Evolutionary conservation across 768 basidiomycete species (phyloP).

Genomic region (Kwoniella europaea): DNA sequence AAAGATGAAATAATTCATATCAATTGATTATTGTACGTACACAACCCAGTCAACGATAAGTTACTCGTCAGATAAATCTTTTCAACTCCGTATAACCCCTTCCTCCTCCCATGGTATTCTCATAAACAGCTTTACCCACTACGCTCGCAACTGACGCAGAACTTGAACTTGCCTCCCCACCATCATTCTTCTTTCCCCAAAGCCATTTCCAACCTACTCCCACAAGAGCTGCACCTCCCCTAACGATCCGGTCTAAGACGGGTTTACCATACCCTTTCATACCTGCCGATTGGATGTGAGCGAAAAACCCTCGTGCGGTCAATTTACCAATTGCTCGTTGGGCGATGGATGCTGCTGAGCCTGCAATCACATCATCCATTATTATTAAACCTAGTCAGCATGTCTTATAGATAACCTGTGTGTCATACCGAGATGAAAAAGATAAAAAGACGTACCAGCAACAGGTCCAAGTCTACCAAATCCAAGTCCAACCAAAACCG

Average conservation of each 20-base stretch:
- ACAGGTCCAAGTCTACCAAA: not conserved
- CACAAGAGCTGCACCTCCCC: constrained; percentile 1
- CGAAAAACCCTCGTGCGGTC: not conserved
- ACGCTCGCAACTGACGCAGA: not conserved
- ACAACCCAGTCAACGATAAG: not conserved
- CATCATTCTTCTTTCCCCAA: not conserved
- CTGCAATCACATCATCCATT: not conserved
- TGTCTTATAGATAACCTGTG: not conserved
- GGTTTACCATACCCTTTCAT: constrained; percentile 10
- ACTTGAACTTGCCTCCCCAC: not conserved
- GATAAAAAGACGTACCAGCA: not conserved
- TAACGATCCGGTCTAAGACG: not conserved
- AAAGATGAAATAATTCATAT: not conserved
- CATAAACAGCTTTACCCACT: not conserved
- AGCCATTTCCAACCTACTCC: not conserved
- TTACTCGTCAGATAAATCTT: not conserved
- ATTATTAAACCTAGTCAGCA: not conserved
- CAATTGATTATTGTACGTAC: not conserved
- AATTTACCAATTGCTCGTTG: constrained; percentile 3
- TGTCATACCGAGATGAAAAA: not conserved
- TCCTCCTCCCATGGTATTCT: not conserved
- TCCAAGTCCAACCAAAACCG: not conserved
- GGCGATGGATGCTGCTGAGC: constrained; percentile 10
- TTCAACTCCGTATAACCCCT: not conserved
- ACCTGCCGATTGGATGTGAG: constrained; percentile 7